A percentile compares a stretch with the other conserved stretches of the same genome.
Conservation (phyloP, 73 alveolate species). For the Paramecium caudatum region DNA sequence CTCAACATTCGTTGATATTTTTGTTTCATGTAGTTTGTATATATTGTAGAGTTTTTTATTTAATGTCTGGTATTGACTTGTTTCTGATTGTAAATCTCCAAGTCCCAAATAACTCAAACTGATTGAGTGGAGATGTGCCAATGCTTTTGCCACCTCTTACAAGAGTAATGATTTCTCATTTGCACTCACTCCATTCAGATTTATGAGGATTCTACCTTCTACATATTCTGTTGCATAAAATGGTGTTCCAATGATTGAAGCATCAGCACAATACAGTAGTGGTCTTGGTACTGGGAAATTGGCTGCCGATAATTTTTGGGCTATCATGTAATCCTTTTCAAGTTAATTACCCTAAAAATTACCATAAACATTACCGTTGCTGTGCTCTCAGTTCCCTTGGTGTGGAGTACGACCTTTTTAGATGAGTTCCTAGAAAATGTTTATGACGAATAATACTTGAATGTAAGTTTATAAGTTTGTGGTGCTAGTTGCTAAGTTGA, state of each 20-base stretch:
- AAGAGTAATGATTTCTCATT: neutral
- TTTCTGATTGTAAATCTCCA: neutral
- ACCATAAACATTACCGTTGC: neutral
- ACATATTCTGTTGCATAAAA: conserved; percentile 11
- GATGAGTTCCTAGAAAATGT: neutral
- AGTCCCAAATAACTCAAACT: conserved; percentile 6
- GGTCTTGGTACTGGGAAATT: conserved; percentile 25
- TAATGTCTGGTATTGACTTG: neutral
- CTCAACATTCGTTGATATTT: conserved; percentile 28
- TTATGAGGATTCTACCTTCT: conserved; percentile 16
- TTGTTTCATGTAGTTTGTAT: conserved; percentile 70
- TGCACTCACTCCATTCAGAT: neutral
- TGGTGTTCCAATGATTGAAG: neutral
- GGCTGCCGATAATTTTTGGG: neutral
- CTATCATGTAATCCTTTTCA: conserved; percentile 13
- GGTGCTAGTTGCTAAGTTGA: neutral
- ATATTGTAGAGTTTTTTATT: conserved; percentile 8
- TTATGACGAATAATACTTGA: conserved; percentile 17
- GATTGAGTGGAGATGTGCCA: conserved; percentile 13
- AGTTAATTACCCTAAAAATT: neutral
- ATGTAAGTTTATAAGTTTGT: neutral
- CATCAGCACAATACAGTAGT: conserved; percentile 23
- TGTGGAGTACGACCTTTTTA: neutral
- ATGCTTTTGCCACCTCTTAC: neutral
- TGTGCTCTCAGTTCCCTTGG: neutral